Base-by-base conservation (phyloP, 306 rosid genomes). In the Spatholobus suberectus region DNA sequence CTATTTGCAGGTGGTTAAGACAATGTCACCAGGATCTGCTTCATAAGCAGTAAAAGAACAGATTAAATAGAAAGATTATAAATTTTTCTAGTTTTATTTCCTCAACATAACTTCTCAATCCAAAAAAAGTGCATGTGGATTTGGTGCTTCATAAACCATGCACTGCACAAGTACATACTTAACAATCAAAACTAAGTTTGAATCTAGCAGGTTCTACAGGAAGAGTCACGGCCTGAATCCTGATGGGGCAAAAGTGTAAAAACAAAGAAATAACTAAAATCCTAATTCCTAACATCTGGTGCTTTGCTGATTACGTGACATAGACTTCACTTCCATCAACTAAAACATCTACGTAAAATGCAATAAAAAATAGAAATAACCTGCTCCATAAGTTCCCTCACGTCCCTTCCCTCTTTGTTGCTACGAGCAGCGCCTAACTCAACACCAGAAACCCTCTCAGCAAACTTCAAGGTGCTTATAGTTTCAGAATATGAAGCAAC, bases 391-490 rank as follows among this genome's bases (percentile, higher is more conserved):
- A 96, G 97, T 86, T 94, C 98, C 89, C 94, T 92, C 61, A 94
- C 94, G 77, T 96, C 96, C 87, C 89, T 91, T 86, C 99, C 99
- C 90, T 96, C 99, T 90, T 87, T 96, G 84, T 92, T 96, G 92
- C 97, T 94, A 70, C 94, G 92, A 58, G 99, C 99, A 24, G 99
- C 97, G 14, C 99, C 99, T 77, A 96, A 82, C 88, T 96, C 99
- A 14, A 96, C 97, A 61, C 99, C 99, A 66, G 98, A 94, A 83
- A 96, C 99, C 82, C 99, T 90, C 89, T 94, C 99, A 14, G 99
- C 99, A 90, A 96, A 96, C 90, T 96, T 96, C 89, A 96, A 85
- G 58, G 99, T 91, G 86, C 99, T 96, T 79, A 91, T 55, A 10
- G 98, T 94, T 87, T 96, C 98, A 26, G 92, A 87, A 84, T 90